These are phyloP conservation scores for Globisporangium solare DNA, from an alignment of 352 stramenopile species.

Conservation along the genomic window DNA sequence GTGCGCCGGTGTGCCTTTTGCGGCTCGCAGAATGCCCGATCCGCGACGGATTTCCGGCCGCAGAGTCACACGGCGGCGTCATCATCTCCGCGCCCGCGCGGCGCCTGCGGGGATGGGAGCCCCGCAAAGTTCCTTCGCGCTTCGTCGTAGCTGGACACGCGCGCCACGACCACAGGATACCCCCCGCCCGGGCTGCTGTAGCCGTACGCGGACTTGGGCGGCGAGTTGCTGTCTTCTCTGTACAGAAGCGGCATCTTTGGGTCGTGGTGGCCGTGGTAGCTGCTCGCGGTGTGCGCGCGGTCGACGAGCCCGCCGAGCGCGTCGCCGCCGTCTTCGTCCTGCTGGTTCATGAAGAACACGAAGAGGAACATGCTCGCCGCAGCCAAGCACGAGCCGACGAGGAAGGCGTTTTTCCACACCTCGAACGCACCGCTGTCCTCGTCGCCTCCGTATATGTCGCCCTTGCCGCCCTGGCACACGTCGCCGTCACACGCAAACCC, in stretches of 20 bases:
- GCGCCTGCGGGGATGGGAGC: slow-evolving; percentile 31
- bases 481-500: slow-evolving; percentile 85
- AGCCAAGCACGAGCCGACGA: slow-evolving; percentile 65
- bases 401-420: slow-evolving; percentile 59
- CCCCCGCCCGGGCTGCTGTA: slow-evolving; percentile 10
- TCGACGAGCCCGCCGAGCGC: slow-evolving; percentile 29
- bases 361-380: slow-evolving; percentile 76
- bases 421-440: slow-evolving; percentile 36
- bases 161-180: slow-evolving; percentile 17
- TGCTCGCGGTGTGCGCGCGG: slow-evolving; percentile 10
- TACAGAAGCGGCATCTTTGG: slow-evolving; percentile 63
- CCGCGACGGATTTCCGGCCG: too few relatives aligned
- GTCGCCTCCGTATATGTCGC: slow-evolving; percentile 51
- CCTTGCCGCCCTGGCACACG: slow-evolving; percentile 66
- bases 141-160: slow-evolving; percentile 51
- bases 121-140: slow-evolving; percentile 42
- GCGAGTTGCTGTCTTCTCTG: slow-evolving; percentile 21
- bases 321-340: slow-evolving; percentile 40
- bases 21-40: too few relatives aligned
- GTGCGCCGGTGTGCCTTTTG: too few relatives aligned
- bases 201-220: slow-evolving; percentile 8
- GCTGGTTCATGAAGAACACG: slow-evolving; percentile 78
- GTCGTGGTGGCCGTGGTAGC: slow-evolving; percentile 26
- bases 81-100: slow-evolving; percentile 5
- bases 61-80: slow-evolving; percentile 12